Evolutionary conservation across 768 basidiomycete genomes (phyloP), one percentile per base, ranked within the genome.

Genomic region (Lactarius hengduanensis): DNA sequence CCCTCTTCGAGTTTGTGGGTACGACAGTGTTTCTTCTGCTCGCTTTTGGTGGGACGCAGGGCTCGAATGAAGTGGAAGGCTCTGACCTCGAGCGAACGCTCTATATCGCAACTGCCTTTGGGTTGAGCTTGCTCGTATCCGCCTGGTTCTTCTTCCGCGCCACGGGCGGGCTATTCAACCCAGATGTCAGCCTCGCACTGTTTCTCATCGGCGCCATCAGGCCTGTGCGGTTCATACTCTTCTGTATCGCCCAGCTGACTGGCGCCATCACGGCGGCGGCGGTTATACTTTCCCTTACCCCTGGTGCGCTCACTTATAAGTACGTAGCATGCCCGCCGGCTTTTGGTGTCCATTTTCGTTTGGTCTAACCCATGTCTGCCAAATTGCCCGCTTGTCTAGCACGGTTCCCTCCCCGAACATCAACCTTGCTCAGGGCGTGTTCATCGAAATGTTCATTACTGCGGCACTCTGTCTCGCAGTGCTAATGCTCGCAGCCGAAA

Each of bases 401-500:
- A 85, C 84, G 10, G 74, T 74, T 69, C 77, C 85, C 40, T 77
- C 78, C 10, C 71, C 75, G 22, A 81, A 80, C 4, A 74, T 83
- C 65, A 88, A 81, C 74, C 66, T 74, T 3, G 80, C 84, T 0
- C 86, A 89, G 73, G 86, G 79, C 13, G 81, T 88, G 20, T 89
- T 89, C 74, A 87, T 89, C 66, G 88, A 90, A 73, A 86, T 88
- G 82, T 89, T 89, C 74, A 82, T 84, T 69, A 89, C 87, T 16
- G 78, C 83, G 15, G 78, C 80, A 18, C 78, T 89, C 47, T 82
- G 85, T 53, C 74, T 88, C 16, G 78, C 88, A 7, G 85, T 89
- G n/a, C 81, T 89, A 67, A 89, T 90, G 86, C 74, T 90, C 30
- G 88, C 89, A 4, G 85, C 84, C 18, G 89, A 89, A 75, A 89